Base-by-base conservation (phyloP, 1,139 yeast genomes). In the Kodamaea fungicola region DNA sequence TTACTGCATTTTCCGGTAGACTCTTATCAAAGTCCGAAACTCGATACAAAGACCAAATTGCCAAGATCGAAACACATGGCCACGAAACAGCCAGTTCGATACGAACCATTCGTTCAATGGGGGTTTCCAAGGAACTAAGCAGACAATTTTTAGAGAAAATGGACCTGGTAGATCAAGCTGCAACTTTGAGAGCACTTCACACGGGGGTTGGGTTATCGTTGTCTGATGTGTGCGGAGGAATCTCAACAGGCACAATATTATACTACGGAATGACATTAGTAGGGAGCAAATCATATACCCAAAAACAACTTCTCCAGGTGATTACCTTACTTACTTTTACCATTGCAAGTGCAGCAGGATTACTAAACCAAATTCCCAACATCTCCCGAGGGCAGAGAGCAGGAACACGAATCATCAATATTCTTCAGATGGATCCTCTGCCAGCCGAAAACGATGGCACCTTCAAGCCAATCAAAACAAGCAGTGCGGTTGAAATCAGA, bases 231-330 rank as follows among this genome's bases (percentile, higher is more conserved):
- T 62, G 83, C 28, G 64, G 76, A 0, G 71, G 79, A 28, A 54
- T 77, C 7, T 80, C 89, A 1, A 87, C 88, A 40, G 84, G 87
- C 2, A 63, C 86, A 1, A 57, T 90, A 21, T 62, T 88, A 9
- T 89, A 76, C 57, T 89, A 81, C 54, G 97, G 97, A 0, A 70
- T 89, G 70, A 64, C 64, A 39, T 66, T 92, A 12, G 82, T 88
- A 1, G 77, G 83, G 0, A 47, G 52, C 1, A 67, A 66, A 0
- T 75, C 75, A 33, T 88, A 87, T 52, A 52, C 76, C 0, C 63
- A 76, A 4, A 59, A 62, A n/a, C 76, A 74, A 42, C 64, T 86
- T 47, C 66, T 90, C 60, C 76, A 79, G 51, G 86, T 90, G 0
- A 73, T 87, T 34, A 75, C 94, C 1, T 59, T 92, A 44, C 62